Conservation (phyloP, 2,329 filamentous ascomycete species). For the Sporothrix euskadiensis region DNA sequence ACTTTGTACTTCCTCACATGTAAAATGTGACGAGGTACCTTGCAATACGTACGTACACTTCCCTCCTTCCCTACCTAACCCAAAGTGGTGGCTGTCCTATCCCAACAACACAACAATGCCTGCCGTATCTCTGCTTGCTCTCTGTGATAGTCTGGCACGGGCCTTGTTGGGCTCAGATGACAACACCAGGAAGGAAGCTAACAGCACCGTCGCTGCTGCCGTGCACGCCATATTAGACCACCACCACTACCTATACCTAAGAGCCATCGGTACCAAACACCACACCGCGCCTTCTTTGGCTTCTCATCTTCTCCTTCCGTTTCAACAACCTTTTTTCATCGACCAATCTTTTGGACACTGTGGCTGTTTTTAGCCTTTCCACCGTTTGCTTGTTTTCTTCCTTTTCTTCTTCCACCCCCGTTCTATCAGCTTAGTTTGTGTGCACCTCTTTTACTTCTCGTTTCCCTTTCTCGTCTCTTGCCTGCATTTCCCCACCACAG, state of each 20-base stretch:
- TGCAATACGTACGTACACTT: not conserved
- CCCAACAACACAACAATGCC: not conserved
- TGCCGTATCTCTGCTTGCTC: not conserved
- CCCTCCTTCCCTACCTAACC: not conserved
- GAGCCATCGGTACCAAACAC: not conserved
- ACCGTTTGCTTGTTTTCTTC: not conserved
- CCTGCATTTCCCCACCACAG: not conserved
- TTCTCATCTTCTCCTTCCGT: not conserved
- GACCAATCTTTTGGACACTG: not conserved
- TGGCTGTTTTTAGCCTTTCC: not conserved
- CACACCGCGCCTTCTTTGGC: constrained; percentile 4
- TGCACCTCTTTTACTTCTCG: not conserved
- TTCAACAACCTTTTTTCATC: not conserved
- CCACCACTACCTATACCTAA: not conserved
- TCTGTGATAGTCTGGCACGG: not conserved
- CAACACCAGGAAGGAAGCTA: constrained; percentile 16
- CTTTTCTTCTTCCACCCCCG: not conserved
- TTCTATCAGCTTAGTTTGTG: not conserved
- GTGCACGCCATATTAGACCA: constrained; percentile 8
- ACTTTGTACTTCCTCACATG: not conserved
- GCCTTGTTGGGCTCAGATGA: constrained; percentile 22
- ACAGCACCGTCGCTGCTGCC: not conserved
- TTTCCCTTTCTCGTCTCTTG: not conserved
- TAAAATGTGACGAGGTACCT: not conserved
- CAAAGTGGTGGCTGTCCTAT: not conserved